Percentiles rank a stretch among this genome's conserved stretches.
Conservation (phyloP, 495 filamentous ascomycete genomes). For the Penicillium lividum region DNA sequence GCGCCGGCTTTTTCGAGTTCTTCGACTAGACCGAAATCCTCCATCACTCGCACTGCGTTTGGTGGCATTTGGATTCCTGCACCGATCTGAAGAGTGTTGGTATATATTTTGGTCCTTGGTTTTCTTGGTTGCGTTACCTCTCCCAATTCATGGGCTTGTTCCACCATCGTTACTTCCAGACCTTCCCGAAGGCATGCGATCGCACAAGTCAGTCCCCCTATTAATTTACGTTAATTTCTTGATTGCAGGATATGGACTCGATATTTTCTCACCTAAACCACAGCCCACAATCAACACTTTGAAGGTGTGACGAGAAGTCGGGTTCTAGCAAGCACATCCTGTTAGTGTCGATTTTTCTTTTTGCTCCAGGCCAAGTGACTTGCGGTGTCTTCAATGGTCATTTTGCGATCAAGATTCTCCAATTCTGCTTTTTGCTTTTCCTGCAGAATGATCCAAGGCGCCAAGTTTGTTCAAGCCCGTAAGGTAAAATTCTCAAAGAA, state of each 20-base stretch:
- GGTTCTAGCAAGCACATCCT: not conserved
- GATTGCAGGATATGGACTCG: not conserved
- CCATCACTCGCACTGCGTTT: conserved; percentile 49
- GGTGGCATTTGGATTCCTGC: conserved; percentile 57
- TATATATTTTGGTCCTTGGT: not conserved
- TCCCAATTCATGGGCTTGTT: conserved; percentile 49
- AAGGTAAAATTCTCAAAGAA: too few species aligned
- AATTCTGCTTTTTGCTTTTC: not conserved
- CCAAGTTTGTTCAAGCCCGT: too few species aligned
- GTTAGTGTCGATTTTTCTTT: not conserved
- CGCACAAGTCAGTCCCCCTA: conserved; percentile 49
- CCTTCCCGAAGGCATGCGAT: conserved; percentile 56
- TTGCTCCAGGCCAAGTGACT: not conserved
- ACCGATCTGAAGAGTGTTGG: conserved; percentile 8
- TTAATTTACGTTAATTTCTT: not conserved
- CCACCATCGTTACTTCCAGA: conserved; percentile 60
- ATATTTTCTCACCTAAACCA: not conserved
- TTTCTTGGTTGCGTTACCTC: conserved; percentile 35
- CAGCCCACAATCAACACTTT: not conserved
- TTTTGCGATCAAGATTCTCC: not conserved
- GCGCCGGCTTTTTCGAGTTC: conserved; percentile 37
- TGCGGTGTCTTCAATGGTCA: not conserved
- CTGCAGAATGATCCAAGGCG: not conserved
- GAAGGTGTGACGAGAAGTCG: not conserved
- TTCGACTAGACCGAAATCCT: conserved; percentile 41